Evolutionary conservation across 2,329 filamentous ascomycete species (phyloP).

Genomic region (Curvularia eragrostidis): DNA sequence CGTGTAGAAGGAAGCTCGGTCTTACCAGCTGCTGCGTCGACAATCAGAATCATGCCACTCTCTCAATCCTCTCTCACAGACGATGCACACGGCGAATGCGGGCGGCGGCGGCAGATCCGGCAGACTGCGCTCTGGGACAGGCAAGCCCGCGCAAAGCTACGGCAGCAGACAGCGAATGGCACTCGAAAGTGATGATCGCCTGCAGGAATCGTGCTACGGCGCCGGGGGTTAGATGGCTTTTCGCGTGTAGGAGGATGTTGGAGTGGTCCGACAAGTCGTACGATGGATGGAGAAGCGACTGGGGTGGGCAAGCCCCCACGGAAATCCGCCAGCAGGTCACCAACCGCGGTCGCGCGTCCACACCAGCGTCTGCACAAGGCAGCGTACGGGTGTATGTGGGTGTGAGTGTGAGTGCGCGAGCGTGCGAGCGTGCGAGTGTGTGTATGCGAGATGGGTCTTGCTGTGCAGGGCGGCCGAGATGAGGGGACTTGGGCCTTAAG

Average conservation of each 20-base stretch:
- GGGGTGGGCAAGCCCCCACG: slow-evolving; percentile 10
- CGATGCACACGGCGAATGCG: slow-evolving; percentile 11
- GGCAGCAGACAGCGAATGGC: slow-evolving; percentile 1
- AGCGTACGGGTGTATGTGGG: neutral
- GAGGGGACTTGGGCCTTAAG: neutral
- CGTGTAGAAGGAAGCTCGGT: slow-evolving; percentile 12
- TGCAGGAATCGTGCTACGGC: slow-evolving; percentile 13
- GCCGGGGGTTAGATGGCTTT: slow-evolving; percentile 15
- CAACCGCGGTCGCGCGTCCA: neutral
- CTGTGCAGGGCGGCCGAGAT: neutral
- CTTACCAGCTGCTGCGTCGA: slow-evolving; percentile 24
- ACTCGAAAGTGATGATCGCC: neutral
- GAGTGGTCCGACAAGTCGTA: slow-evolving; percentile 19
- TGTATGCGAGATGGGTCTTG: neutral
- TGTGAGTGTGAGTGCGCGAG: neutral
- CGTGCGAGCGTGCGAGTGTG: neutral
- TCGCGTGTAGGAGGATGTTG: slow-evolving; percentile 12
- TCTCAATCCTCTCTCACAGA: neutral
- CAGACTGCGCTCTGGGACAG: slow-evolving; percentile 9
- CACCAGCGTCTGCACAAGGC: neutral
- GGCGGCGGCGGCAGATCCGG: slow-evolving; percentile 10
- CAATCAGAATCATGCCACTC: slow-evolving; percentile 23
- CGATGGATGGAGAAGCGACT: slow-evolving; percentile 12
- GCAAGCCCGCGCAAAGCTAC: slow-evolving; percentile 2
- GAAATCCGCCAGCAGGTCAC: neutral